Percentiles rank a stretch among this genome's conserved stretches.
Conservation (phyloP, 75 land plant species). For the Sequoia sempervirens region DNA sequence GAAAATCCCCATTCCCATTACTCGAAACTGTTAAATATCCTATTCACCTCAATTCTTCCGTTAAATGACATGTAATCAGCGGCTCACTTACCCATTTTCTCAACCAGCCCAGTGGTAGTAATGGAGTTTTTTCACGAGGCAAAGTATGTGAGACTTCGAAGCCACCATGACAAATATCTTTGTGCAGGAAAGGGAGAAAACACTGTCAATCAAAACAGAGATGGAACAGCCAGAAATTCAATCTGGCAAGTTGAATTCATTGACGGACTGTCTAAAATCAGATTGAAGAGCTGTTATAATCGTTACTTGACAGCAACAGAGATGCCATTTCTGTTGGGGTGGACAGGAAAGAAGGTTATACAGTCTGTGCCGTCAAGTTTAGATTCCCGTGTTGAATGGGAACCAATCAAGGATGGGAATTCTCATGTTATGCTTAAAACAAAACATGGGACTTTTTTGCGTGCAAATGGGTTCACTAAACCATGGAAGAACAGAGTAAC, state of each 20-base stretch:
- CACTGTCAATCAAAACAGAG: constrained; percentile 33
- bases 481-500: constrained; percentile 83
- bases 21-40: too few species aligned
- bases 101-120: neutral
- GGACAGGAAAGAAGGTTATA: constrained; percentile 79
- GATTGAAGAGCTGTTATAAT: constrained; percentile 60
- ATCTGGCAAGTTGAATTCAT: constrained; percentile 26
- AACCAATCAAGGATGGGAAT: constrained; percentile 61
- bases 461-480: constrained; percentile 74
- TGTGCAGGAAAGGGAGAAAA: constrained; percentile 49
- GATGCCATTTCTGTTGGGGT: constrained; percentile 63
- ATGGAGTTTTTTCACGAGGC: constrained; percentile 53
- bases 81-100: neutral
- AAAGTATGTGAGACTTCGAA: constrained; percentile 44
- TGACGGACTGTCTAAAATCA: constrained; percentile 14
- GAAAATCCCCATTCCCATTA: too few species aligned
- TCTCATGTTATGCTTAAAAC: constrained; percentile 62
- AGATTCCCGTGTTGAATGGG: constrained; percentile 81
- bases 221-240: constrained; percentile 11
- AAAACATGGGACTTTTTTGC: constrained; percentile 53
- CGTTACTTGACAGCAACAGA: constrained; percentile 70
- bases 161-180: constrained; percentile 58
- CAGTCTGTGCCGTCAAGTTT: constrained; percentile 40
- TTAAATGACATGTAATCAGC: too few species aligned
- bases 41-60: too few species aligned